Base-by-base conservation (phyloP, 208 protist species). In the Zelonia costaricensis region DNA sequence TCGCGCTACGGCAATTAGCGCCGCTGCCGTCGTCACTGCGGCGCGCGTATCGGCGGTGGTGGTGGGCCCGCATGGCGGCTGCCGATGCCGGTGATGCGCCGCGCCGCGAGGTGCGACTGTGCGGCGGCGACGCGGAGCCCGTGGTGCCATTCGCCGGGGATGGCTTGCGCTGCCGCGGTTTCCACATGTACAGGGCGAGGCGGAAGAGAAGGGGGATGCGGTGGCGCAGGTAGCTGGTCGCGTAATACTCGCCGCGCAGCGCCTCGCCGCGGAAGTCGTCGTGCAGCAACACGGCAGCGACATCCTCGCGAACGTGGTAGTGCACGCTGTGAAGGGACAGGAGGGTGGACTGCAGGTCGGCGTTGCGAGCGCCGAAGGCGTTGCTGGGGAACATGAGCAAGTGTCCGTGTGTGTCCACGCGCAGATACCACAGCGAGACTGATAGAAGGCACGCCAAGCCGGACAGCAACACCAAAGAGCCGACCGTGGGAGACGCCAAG, bases 161-260 rank as follows among this genome's bases (percentile, higher is more conserved):
- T 38, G 33, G 33, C 33, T 38, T 38, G 7, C 10, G 33, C 33
- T 10, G 33, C 33, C 33, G 55, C 18, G 45, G 53, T 15, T 33
- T 45, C 62, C 70, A 65, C 56, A 42, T 44, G 49, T 44, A 59
- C 47, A 82, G 43, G 16, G 64, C 69, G 9, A 82, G 45, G 0
- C 62, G 52, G 20, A 82, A 49, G 6, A 82, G 48, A 4, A 77
- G 46, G 4, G 69, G 66, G 9, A 77, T 13, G 6, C 70, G 76
- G n/a, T 59, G 55, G n/a, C 66, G 69, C 16, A 68, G 56, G 47
- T 77, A 77, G 15, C 15, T 49, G 18, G 60, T 60, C 12, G 67
- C 46, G 54, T 68, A 62, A 36, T 62, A 64, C 16, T 65, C 46
- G 22, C 65, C 47, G 0, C 65, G 48, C 39, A 65, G 16, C 20